Base-by-base conservation (phyloP, 1,139 yeast genomes). In the Debaryomyces sp. region DNA sequence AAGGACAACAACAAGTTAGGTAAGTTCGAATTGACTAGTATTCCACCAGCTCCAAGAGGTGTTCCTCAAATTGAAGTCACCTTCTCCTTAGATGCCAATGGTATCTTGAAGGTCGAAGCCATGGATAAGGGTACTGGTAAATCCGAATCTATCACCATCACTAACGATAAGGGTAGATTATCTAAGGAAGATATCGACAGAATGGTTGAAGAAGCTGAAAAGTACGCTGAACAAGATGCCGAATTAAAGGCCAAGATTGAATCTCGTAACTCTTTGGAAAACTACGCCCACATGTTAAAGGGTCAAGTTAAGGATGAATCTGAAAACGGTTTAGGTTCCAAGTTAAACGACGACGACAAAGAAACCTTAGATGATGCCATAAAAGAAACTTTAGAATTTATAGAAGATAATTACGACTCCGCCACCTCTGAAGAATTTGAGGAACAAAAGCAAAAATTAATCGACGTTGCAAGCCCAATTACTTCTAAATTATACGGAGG, bases 111-210 rank as follows among this genome's bases (percentile, higher is more conserved):
- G 63, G 79, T 74, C 54, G 77, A 71, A 57, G 79, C 79, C 37
- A 59, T 66, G 50, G 79, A 74, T 57, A 75, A 74, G 63, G 78
- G 78, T 47, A 74, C 78, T 50, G 79, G 79, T 76, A 91, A 91
- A 77, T 84, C 94, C 51, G 90, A 94, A 74, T 86, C 96, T 55
- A 89, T 94, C 66, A 89, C 96, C 55, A 94, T 94, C 73, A 89
- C 94, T 65, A 94, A 94, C 71, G 98, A 94, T 73, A 91, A 92
- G 82, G 97, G 97, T 66, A 89, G 98, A 81, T 83, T 94, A 67
- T 81, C 96, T 53, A 88, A 88, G 77, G 96, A 89, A 55, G 96
- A 89, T 53, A 89, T 89, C 62, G 96, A 89, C 66, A 87, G 91
- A 75, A 90, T 89, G 96, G 96, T 89, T 61, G 90, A 86, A 71